Base-by-base conservation (phyloP, 2,329 filamentous ascomycete species). In the Triangularia setosa region DNA sequence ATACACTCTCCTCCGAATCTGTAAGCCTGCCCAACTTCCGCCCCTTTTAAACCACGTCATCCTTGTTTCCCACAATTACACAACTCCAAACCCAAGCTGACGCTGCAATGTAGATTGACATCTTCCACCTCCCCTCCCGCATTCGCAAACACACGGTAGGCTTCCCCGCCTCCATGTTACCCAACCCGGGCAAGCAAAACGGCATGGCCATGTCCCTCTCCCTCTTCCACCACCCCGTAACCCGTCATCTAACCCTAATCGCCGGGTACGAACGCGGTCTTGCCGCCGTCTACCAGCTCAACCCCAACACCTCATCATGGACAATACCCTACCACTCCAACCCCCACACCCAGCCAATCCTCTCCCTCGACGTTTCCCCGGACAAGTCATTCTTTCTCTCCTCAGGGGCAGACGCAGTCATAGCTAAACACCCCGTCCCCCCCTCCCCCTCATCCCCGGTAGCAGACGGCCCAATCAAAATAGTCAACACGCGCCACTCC, bases 161-260 rank as follows among this genome's bases (percentile, higher is more conserved):
- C 54, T 73, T 81, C 11, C 12, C 30, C 30, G 75, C 40, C 40
- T 48, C 40, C 40, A 21, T 9, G 40, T 21, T 7, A 48, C n/a
- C 40, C 40, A n/a, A 21, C n/a, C 35, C 35, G n/a, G 14, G 77
- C 24, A 77, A 77, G 54, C 83, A 83, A 70, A 81, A 83, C 72
- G 92, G 91, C 62, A 98, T 98, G 93, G 87, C 92, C 44, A 98
- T 98, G 95, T 87, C 91, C 4, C 77, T 97, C 18, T 79, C 82
- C 8, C 75, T 94, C 2, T 82, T 90, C 64, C 78, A 84, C 65
- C 76, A 80, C 23, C 16, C 18, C 4, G 69, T 78, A 35, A 76
- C 74, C 14, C 74, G 75, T 18, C n/a, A 48, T 21, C 77, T 94
- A 1, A 84, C 87, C 4, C 80, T 97, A 6, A 77, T 90, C 9